Evolutionary conservation across 1,139 yeast species (phyloP), one percentile per base, ranked within the genome.

Genomic region (Zygoascus sp.): DNA sequence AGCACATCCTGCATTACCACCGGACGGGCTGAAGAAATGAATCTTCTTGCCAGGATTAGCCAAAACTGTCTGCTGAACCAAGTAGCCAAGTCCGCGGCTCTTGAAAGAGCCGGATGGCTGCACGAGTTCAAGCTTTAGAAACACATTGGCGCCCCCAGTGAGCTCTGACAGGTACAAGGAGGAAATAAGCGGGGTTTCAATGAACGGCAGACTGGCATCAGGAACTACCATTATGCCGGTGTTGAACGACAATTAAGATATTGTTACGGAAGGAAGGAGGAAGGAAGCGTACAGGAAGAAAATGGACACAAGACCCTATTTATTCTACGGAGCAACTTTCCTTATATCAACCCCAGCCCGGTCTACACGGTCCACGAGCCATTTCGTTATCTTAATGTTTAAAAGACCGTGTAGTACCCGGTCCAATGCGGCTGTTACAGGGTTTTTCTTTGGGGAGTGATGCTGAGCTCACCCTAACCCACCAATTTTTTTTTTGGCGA

Each of bases 1-100:
- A 1, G 89, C 90, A 46, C 80, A 69, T 0, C 90, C 90, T 0
- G 92, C 92, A 60, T 83, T 83, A 1, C 92, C 90, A n/a, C 90
- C 92, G 17, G 87, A 80, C 11, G 87, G 80, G 2, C 84, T 74
- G 57, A 76, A 78, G 21, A 82, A 80, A 25, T 74, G 75, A 30
- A 77, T 71, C 41, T 62, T 58, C 20, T 58, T 53, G 5, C 48
- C 62, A 15, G 52, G 53, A 3, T 63, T 60, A 1, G 54, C 53
- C 15, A 48, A 32, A 21, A 64, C 51, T 0, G 65, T 60, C 41
- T 59, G 56, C 45, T 60, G 52, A 19, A 67, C 66, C 19, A 65
- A 59, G 49, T 63, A 57, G 10, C 70, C 70, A 11, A 67, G 57
- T 1, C 70, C 71, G 10, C 90, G 69, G 20, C 82, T 70, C 58